phyloP scores from a whole-genome alignment of 331 rosid genomes.

The Quercus phellos region DNA sequence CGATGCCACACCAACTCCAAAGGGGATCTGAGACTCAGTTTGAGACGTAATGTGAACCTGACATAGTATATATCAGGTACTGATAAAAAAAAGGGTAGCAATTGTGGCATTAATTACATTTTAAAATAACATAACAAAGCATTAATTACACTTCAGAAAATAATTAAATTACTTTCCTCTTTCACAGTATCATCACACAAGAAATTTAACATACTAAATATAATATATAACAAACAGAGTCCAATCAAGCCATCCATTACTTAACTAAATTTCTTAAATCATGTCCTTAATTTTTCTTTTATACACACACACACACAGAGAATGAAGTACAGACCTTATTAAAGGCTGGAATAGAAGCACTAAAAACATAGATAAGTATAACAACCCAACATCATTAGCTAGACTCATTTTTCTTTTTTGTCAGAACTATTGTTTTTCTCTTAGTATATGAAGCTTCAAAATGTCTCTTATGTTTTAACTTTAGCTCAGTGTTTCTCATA shows the following conservation, averaged over 20 bases:
- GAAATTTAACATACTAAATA: conserved; percentile 6
- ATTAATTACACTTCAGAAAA: not conserved
- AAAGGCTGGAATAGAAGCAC: too few relatives aligned
- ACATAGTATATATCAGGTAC: conserved; percentile 14
- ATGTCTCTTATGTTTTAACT: not conserved
- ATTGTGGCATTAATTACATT: not conserved
- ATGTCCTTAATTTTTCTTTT: not conserved
- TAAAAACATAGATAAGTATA: not conserved
- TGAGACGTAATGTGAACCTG: conserved; percentile 72
- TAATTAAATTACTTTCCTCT: conserved; percentile 7
- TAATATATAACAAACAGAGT: not conserved
- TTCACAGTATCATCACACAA: conserved; percentile 4
- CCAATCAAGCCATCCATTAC: not conserved
- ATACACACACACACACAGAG: too few relatives aligned
- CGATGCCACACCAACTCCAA: conserved; percentile 87
- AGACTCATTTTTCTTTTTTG: not conserved
- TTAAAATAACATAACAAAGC: not conserved
- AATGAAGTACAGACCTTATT: too few relatives aligned
- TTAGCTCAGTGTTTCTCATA: not conserved
- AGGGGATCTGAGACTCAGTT: conserved; percentile 54
- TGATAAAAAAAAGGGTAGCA: conserved; percentile 3
- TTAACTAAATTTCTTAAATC: not conserved
- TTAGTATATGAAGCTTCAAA: not conserved
- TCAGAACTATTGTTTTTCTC: conserved; percentile 6
- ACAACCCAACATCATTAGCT: not conserved